Conservation (phyloP, 1,139 yeast species). For the Maudiozyma humilis region DNA sequence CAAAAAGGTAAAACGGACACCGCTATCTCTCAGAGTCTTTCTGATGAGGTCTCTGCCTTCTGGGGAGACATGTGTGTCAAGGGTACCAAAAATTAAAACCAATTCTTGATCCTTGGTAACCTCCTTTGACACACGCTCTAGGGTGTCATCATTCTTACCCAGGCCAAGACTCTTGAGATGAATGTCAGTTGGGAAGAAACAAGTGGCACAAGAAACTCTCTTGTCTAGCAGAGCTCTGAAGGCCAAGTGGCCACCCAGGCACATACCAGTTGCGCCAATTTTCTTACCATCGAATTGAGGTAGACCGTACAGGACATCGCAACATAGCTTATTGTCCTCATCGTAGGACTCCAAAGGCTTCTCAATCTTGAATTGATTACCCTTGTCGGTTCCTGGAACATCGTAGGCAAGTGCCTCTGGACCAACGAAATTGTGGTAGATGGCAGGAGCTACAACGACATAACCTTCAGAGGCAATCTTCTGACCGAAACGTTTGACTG, state of each 20-base stretch:
- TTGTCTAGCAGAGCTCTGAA: conserved; percentile 63
- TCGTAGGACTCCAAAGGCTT: conserved; percentile 69
- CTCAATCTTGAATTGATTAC: conserved; percentile 57
- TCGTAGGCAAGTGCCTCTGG: conserved; percentile 65
- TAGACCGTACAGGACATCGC: conserved; percentile 52
- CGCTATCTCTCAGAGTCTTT: conserved; percentile 48
- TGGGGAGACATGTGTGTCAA: conserved; percentile 74
- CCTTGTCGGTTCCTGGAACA: conserved; percentile 65
- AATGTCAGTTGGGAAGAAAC: conserved; percentile 78
- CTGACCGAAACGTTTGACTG: conserved; percentile 69
- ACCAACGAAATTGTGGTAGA: conserved; percentile 64
- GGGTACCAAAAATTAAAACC: conserved; percentile 65
- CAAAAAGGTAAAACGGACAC: conserved; percentile 58
- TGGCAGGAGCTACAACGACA: conserved; percentile 69
- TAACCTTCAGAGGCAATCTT: conserved; percentile 75
- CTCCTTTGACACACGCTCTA: conserved; percentile 44
- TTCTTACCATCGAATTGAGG: conserved; percentile 58
- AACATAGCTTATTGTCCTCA: conserved; percentile 58
- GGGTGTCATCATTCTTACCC: conserved; percentile 56
- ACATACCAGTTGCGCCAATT: conserved; percentile 81
- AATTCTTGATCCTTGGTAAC: conserved; percentile 45
- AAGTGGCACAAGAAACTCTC: conserved; percentile 58
- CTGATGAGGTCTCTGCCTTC: conserved; percentile 71
- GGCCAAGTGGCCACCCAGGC: conserved; percentile 79
- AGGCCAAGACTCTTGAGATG: conserved; percentile 56